Conservation (phyloP, 1,284 basidiomycete species). For the Austropuccinia psidii region DNA sequence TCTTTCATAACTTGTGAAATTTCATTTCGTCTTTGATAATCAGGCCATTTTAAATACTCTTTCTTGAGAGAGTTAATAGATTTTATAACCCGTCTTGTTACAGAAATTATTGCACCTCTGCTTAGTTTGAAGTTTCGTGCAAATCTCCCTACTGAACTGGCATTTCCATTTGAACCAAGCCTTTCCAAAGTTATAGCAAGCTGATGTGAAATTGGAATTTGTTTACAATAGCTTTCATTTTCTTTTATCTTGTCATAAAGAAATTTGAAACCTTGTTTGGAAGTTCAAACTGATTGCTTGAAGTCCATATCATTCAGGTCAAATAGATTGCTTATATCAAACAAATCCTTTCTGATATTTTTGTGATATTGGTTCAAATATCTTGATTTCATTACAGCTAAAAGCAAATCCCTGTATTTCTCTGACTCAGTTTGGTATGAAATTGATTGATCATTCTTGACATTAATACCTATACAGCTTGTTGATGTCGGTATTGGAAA, state of each 20-base stretch:
- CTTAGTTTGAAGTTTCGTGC: neutral
- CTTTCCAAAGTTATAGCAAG: neutral
- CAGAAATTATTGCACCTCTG: neutral
- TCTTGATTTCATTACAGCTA: too few species aligned
- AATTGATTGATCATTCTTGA: too few species aligned
- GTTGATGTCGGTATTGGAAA: too few species aligned
- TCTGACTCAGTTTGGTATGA: too few species aligned
- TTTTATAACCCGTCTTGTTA: neutral
- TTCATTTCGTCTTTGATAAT: neutral
- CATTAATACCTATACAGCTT: too few species aligned
- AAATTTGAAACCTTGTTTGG: neutral
- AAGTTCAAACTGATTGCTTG: neutral
- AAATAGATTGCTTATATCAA: neutral
- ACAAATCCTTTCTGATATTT: too few species aligned
- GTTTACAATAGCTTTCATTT: neutral
- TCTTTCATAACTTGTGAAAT: neutral
- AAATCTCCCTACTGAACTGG: neutral
- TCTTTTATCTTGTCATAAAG: neutral
- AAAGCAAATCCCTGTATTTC: too few species aligned
- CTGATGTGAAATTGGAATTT: neutral
- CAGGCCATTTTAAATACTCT: neutral
- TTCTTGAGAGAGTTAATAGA: neutral
- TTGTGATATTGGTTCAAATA: too few species aligned
- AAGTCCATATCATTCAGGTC: neutral
- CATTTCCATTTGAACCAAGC: constrained; percentile 24